phyloP scores from a whole-genome alignment of 768 basidiomycete species.

The Mycena epipterygia region DNA sequence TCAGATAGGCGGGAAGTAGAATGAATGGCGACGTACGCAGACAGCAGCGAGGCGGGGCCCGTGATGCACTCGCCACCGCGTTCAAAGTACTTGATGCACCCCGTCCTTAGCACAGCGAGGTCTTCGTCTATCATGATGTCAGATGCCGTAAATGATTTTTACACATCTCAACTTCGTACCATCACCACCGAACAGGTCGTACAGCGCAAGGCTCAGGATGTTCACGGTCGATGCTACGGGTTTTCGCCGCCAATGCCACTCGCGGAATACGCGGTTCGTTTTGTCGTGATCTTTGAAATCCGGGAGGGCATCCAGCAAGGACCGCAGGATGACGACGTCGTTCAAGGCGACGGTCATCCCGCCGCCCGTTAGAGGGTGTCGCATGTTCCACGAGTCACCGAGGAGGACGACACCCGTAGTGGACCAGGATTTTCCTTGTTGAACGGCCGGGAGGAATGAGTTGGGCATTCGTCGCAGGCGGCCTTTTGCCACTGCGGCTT shows the following conservation, averaged over 20 bases:
- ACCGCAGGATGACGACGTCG: slow-evolving; percentile 83
- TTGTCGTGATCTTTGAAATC: slow-evolving; percentile 63
- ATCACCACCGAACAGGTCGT: slow-evolving; percentile 94
- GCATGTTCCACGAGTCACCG: slow-evolving; percentile 99
- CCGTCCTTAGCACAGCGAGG: slow-evolving; percentile 76
- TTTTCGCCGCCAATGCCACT: slow-evolving; percentile 93
- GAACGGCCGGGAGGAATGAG: slow-evolving; percentile 86
- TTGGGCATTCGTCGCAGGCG: slow-evolving; percentile 96
- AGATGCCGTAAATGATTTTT: slow-evolving; percentile 1
- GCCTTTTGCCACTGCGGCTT: slow-evolving; percentile 75
- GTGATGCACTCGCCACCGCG: slow-evolving; percentile 88
- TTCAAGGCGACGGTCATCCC: slow-evolving; percentile 97
- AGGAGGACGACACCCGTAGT: slow-evolving; percentile 85
- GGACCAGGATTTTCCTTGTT: slow-evolving; percentile 65
- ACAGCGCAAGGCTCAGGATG: slow-evolving; percentile 91
- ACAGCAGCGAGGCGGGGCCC: slow-evolving; percentile 90
- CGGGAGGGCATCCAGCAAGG: slow-evolving; percentile 65
- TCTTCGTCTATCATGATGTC: slow-evolving; percentile 54
- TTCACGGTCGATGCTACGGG: slow-evolving; percentile 88
- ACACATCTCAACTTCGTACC: slow-evolving; percentile 58
- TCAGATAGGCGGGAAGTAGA: not conserved
- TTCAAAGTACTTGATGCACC: slow-evolving; percentile 98
- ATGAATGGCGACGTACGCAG: slow-evolving; percentile 69
- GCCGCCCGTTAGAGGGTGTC: slow-evolving; percentile 96
- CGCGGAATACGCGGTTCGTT: slow-evolving; percentile 64